phyloP scores from a whole-genome alignment of 2,329 filamentous ascomycete species.

The Penicillium sp. region DNA sequence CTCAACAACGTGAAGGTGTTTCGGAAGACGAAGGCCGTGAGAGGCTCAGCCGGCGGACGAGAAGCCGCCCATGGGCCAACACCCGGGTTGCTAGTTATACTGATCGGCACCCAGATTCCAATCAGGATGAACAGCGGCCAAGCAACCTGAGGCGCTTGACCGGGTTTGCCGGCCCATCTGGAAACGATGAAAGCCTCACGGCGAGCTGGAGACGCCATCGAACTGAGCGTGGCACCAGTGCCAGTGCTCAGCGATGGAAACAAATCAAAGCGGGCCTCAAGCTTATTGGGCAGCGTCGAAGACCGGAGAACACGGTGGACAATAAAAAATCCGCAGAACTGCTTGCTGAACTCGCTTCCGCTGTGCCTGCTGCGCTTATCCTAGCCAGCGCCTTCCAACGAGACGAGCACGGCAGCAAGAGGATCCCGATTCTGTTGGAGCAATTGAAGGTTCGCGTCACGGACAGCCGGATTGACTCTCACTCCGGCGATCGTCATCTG shows the following conservation, averaged over 20 bases:
- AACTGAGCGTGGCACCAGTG: constrained; percentile 67
- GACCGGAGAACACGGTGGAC: constrained; percentile 80
- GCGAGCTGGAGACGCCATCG: constrained; percentile 53
- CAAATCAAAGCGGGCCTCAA: constrained; percentile 89
- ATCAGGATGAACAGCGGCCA: constrained; percentile 54
- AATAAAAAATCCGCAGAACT: constrained; percentile 94
- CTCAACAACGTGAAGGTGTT: constrained; percentile 61
- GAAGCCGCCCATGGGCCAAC: constrained; percentile 56
- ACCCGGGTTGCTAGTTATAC: constrained; percentile 49
- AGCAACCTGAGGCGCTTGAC: constrained; percentile 67
- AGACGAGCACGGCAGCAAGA: constrained; percentile 91
- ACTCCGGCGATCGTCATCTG: constrained; percentile 66
- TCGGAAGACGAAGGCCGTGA: constrained; percentile 75
- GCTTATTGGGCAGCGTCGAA: constrained; percentile 72
- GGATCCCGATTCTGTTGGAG: constrained; percentile 91
- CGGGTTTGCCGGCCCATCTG: constrained; percentile 59
- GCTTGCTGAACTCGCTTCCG: constrained; percentile 90
- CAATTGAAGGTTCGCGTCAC: constrained; percentile 86
- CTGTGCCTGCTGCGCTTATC: constrained; percentile 88
- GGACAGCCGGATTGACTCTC: constrained; percentile 68
- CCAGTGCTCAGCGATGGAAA: constrained; percentile 79
- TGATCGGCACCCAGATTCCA: constrained; percentile 54
- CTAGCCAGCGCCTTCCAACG: constrained; percentile 97
- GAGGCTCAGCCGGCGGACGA: constrained; percentile 59
- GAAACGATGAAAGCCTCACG: constrained; percentile 62